Evolutionary conservation across 306 rosid genomes (phyloP).

Genomic region (Ormosia semicastrata): DNA sequence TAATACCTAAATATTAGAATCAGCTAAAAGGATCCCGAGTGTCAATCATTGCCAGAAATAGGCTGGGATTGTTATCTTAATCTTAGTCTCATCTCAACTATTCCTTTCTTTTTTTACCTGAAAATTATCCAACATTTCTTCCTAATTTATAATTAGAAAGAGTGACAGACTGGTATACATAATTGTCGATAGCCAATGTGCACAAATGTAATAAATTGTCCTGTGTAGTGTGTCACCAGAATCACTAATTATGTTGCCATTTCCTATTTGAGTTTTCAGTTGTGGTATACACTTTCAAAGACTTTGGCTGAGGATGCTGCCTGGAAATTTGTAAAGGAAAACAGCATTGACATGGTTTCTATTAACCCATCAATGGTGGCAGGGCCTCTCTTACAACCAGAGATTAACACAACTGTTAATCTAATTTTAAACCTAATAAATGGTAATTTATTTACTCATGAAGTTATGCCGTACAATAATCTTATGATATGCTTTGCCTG

Average conservation of each 20-base stretch:
- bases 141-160: too few species aligned
- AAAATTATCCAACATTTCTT: background rate
- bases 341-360: conserved; percentile 17
- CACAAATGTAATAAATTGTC: background rate
- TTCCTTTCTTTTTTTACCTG: background rate
- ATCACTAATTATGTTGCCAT: background rate
- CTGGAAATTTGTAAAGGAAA: background rate
- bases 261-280: background rate
- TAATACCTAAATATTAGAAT: background rate
- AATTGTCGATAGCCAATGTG: too few species aligned
- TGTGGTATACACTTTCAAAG: conserved; percentile 23
- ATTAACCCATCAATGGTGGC: background rate
- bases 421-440: conserved; percentile 48
- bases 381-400: conserved; percentile 28
- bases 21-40: background rate
- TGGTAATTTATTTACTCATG: conserved; percentile 27
- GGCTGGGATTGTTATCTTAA: background rate
- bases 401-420: conserved; percentile 56
- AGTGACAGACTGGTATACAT: too few species aligned
- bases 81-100: background rate
- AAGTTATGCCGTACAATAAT: too few species aligned
- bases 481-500: too few species aligned
- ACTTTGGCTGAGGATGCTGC: background rate
- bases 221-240: too few species aligned
- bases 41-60: background rate